Base-by-base conservation (phyloP, 2,329 filamentous ascomycete species). In the Aphanocladium album region DNA sequence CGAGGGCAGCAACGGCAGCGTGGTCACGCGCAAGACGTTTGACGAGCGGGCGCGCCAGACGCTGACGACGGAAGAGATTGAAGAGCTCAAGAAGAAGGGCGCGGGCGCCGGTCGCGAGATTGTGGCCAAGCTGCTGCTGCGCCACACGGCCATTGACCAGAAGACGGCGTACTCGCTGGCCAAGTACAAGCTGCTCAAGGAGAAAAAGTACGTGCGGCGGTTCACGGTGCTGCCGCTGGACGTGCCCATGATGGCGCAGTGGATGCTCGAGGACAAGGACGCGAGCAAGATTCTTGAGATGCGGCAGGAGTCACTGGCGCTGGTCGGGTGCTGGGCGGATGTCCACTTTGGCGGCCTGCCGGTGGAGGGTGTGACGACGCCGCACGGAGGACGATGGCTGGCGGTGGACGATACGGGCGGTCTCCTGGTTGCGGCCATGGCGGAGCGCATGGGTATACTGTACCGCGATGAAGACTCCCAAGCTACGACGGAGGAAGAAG, bases 151-250 rank as follows among this genome's bases (percentile, higher is more conserved):
- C 1, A 82, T 99, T 47, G 92, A 96, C 66, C 89, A 98, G 77
- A 99, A 99, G 80, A 98, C 95, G 0, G 83, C 87, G 0, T 99
- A 96, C 70, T 96, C 92, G 2, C 79, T 97, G 61, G 93, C 93
- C 47, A 99, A 99, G 74, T 99, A 99, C 76, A 96, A 95, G 69
- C 79, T 98, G 19, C 82, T 96, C 50, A 99, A 99, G 78, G 89
- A 90, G 65, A 93, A 88, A 72, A 99, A 99, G 75, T 98, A 96
- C 72, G 83, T 98, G 64, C 88, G 89, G 68, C 83, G 92, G 14
- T 98, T 99, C 70, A 91, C 89, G 0, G 85, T 95, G 1, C 74
- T 96, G 56, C 93, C 93, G 0, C 77, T 98, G 66, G 92, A 97
- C 69, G 86, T 96, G 16, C 82, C 87, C 0, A 82, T 86, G 64